These are phyloP conservation scores for Penicillium herquei DNA, from an alignment of 495 filamentous ascomycete genomes.

Conservation along the genomic window DNA sequence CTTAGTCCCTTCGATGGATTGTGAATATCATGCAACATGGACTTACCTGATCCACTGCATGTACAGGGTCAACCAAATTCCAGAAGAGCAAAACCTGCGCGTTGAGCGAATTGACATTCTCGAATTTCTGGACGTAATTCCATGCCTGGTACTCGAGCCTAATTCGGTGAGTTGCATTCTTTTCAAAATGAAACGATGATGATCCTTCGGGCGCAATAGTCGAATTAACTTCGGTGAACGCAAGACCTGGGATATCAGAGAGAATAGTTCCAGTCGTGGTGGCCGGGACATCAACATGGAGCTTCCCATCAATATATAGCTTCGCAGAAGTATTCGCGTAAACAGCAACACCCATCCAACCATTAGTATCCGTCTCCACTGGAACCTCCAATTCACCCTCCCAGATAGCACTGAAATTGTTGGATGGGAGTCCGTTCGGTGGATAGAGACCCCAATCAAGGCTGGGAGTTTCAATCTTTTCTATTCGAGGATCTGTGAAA, in stretches of 20 bases:
- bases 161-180: conserved; percentile 30
- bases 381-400: conserved; percentile 36
- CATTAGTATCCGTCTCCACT: conserved; percentile 30
- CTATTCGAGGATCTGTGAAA: conserved; percentile 29
- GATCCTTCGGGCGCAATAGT: conserved; percentile 35
- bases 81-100: conserved; percentile 44
- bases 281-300: conserved; percentile 6
- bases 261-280: conserved; percentile 15
- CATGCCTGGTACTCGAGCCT: conserved; percentile 46
- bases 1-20: too few species aligned
- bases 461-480: conserved; percentile 33
- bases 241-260: conserved; percentile 28
- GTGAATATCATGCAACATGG: too few species aligned
- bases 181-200: conserved; percentile 33
- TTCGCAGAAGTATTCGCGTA: conserved; percentile 36
- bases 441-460: conserved; percentile 44
- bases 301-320: conserved; percentile 32
- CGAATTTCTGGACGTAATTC: conserved; percentile 39
- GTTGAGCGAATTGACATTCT: conserved; percentile 41
- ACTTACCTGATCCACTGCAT: conserved; percentile 25
- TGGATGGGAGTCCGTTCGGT: conserved; percentile 36
- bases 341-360: conserved; percentile 32
- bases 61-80: conserved; percentile 39
- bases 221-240: conserved; percentile 26
- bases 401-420: conserved; percentile 44